Conservation (phyloP, 192 early-diverging fungal genomes). For the Podila horticola region DNA sequence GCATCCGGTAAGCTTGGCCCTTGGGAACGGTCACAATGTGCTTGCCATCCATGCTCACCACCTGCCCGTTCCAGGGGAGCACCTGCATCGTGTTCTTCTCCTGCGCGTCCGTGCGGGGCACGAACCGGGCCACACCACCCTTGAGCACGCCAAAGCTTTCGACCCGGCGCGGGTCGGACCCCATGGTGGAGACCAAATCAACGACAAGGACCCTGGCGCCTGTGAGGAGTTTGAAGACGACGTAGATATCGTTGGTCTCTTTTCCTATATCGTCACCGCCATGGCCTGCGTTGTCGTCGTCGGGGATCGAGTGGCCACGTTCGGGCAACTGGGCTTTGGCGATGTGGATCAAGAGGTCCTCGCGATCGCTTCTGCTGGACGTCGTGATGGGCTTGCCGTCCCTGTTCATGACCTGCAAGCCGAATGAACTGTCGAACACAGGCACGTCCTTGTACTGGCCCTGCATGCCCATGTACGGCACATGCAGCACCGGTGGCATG, state of each 20-base stretch:
- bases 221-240: background rate
- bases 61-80: background rate
- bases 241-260: background rate
- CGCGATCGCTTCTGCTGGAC: too few relatives aligned
- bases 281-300: background rate
- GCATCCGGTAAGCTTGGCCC: constrained; percentile 18
- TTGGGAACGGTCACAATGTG: background rate
- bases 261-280: background rate
- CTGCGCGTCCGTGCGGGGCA: background rate
- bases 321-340: background rate
- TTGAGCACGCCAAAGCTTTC: constrained; percentile 7
- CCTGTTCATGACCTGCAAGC: background rate
- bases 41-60: background rate
- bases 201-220: background rate
- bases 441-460: constrained; percentile 3
- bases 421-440: constrained; percentile 6
- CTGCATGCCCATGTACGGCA: constrained; percentile 29
- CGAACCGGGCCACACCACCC: background rate
- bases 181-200: background rate
- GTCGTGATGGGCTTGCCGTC: background rate
- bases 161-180: background rate
- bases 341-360: background rate
- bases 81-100: background rate
- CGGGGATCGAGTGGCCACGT: background rate
- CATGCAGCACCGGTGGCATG: background rate